Evolutionary conservation across 352 stramenopile genomes (phyloP).

Genomic region (Phytophthora hibernalis): DNA sequence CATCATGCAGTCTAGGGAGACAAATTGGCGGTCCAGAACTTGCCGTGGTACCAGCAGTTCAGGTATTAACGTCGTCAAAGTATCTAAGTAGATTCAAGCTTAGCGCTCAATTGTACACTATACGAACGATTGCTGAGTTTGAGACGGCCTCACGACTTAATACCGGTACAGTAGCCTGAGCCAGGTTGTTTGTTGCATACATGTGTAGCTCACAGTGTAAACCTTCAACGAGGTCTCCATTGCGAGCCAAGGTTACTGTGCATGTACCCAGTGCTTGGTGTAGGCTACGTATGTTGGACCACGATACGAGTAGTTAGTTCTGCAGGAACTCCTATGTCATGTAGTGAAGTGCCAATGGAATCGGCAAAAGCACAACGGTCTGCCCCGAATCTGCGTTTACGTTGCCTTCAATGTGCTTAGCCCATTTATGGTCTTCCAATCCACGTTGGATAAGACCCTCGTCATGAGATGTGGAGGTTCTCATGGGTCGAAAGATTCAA

Average conservation of each 20-base stretch:
- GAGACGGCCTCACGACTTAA: slow-evolving; percentile 26
- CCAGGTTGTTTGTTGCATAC: no score
- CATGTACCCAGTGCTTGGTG: no score
- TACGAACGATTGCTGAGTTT: slow-evolving; percentile 24
- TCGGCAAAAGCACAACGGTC: no score
- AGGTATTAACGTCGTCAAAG: slow-evolving; percentile 3
- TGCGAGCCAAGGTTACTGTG: no score
- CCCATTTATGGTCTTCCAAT: slow-evolving; percentile 30
- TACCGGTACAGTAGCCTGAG: no score
- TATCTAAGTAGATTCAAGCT: slow-evolving; percentile 15
- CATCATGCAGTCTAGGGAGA: slow-evolving; percentile 7
- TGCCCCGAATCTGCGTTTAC: slow-evolving; percentile 16
- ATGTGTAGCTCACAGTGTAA: no score
- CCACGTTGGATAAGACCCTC: no score
- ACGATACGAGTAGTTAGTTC: neutral
- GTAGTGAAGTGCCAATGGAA: no score
- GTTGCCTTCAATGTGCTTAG: neutral
- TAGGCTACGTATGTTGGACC: neutral
- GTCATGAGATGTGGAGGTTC: slow-evolving; percentile 16
- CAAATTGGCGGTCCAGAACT: slow-evolving; percentile 15
- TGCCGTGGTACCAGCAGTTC: slow-evolving; percentile 19
- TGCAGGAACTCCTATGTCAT: no score
- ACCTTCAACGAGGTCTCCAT: neutral
- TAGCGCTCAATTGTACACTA: slow-evolving; percentile 10
- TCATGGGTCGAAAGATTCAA: slow-evolving; percentile 16